Evolutionary conservation across 768 basidiomycete genomes (phyloP).

Genomic region (Gloeostereum incarnatum): DNA sequence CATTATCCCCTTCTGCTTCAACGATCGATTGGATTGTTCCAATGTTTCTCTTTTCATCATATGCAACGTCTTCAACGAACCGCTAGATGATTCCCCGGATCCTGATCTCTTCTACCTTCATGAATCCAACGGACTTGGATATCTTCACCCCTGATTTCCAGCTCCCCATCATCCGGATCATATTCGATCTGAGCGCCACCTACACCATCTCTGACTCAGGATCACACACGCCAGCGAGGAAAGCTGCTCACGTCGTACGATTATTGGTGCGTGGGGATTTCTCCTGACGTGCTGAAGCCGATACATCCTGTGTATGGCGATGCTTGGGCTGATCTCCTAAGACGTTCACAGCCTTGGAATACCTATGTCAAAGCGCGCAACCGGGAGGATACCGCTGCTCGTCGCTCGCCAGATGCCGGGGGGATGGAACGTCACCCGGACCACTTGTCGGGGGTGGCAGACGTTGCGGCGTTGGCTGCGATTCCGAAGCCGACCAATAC

Average conservation of each 20-base stretch:
- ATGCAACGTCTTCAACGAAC: slow-evolving; percentile 12
- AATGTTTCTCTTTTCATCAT: slow-evolving; percentile 12
- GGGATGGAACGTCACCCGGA: no score
- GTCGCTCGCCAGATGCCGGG: no score
- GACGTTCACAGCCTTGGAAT: no score
- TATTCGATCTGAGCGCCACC: slow-evolving; percentile 9
- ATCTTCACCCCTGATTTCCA: slow-evolving; percentile 4
- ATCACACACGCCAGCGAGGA: neutral
- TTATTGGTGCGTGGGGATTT: neutral
- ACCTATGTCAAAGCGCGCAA: no score
- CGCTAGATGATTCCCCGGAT: slow-evolving; percentile 11
- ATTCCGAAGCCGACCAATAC: no score
- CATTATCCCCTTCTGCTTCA: slow-evolving; percentile 15
- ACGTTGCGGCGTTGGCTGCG: no score
- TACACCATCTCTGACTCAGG: neutral
- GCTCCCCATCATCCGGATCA: slow-evolving; percentile 11
- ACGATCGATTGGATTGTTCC: slow-evolving; percentile 1
- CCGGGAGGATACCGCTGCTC: no score
- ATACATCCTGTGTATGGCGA: no score
- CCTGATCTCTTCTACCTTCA: no score
- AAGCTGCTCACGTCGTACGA: neutral
- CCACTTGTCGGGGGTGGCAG: no score
- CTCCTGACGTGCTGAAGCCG: no score
- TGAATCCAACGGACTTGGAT: slow-evolving; percentile 11
- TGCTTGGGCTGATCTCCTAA: no score